Evolutionary conservation across 352 stramenopile genomes (phyloP).

Genomic region (Phytopythium cucurbitacearum): DNA sequence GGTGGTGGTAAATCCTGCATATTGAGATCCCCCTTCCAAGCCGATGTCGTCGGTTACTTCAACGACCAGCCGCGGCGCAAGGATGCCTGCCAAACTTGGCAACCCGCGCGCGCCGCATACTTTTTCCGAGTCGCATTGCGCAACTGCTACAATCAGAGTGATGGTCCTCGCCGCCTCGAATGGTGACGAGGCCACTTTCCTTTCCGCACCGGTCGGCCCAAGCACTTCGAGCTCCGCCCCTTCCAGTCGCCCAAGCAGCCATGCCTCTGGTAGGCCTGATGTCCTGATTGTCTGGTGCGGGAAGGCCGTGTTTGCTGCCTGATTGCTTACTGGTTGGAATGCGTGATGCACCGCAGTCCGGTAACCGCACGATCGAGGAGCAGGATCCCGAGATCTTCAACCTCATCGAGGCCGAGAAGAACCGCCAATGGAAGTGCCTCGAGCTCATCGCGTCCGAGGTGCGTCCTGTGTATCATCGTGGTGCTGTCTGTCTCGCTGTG

Average conservation of each 20-base stretch:
- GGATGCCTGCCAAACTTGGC: background rate
- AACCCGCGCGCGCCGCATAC: background rate
- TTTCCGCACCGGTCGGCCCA: constrained; percentile 11
- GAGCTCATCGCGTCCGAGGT: constrained; percentile 98
- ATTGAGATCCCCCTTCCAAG: no score
- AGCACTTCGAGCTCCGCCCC: background rate
- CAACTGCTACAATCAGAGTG: background rate
- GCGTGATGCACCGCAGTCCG: constrained; percentile 21
- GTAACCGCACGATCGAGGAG: constrained; percentile 85
- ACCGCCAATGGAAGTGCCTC: constrained; percentile 95
- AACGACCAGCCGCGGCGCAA: no score
- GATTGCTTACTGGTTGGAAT: background rate
- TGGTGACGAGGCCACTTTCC: constrained; percentile 8
- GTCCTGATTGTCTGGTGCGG: background rate
- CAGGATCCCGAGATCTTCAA: constrained; percentile 98
- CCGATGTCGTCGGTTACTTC: no score
- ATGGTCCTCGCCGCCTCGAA: background rate
- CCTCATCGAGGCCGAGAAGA: constrained; percentile 99
- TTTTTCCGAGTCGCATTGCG: constrained; percentile 1
- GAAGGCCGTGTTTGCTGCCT: background rate
- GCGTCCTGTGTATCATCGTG: background rate
- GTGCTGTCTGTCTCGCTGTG: background rate
- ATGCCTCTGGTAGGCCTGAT: constrained; percentile 56
- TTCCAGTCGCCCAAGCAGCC: background rate
- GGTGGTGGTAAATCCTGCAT: no score